Evolutionary conservation across 148 eudicot genomes (phyloP).

Genomic region (Drosera capensis): DNA sequence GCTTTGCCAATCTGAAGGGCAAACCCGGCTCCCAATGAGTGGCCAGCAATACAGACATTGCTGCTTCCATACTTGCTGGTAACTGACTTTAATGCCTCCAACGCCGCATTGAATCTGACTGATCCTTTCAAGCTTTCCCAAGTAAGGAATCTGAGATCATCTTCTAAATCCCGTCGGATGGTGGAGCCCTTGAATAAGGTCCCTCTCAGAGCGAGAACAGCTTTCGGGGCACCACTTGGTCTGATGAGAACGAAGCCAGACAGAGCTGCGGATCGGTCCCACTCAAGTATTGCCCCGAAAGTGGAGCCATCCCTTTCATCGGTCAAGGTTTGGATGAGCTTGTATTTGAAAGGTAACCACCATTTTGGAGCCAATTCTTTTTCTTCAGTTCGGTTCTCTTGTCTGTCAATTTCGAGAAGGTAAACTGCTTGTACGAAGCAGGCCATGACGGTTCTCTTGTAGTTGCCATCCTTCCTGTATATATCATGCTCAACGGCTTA

Average conservation of each 20-base stretch:
- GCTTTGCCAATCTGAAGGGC: conserved; percentile 79
- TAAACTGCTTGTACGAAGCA: conserved; percentile 96
- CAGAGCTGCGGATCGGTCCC: conserved; percentile 75
- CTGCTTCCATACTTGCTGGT: conserved; percentile 47
- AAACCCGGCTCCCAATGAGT: conserved; percentile 81
- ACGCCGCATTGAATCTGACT: conserved; percentile 44
- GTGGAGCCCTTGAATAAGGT: conserved; percentile 62
- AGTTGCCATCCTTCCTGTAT: conserved; percentile 88
- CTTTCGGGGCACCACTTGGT: conserved; percentile 82
- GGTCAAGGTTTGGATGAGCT: conserved; percentile 42
- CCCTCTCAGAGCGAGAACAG: conserved; percentile 65
- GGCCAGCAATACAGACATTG: conserved; percentile 64
- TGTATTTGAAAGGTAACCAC: conserved; percentile 86
- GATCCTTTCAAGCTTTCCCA: conserved; percentile 94
- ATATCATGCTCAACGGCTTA: too few species aligned
- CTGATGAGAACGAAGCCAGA: conserved; percentile 54
- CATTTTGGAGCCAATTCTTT: conserved; percentile 70
- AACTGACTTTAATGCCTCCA: conserved; percentile 39
- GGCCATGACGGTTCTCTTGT: conserved; percentile 84
- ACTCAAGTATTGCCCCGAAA: conserved; percentile 70
- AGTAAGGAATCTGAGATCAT: conserved; percentile 79
- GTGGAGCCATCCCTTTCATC: conserved; percentile 78
- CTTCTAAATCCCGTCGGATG: conserved; percentile 60
- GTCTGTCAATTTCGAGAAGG: conserved; percentile 74
- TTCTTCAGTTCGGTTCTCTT: conserved; percentile 52